Conservation (phyloP, 805 yeast species). For the Yarrowia sp. region DNA sequence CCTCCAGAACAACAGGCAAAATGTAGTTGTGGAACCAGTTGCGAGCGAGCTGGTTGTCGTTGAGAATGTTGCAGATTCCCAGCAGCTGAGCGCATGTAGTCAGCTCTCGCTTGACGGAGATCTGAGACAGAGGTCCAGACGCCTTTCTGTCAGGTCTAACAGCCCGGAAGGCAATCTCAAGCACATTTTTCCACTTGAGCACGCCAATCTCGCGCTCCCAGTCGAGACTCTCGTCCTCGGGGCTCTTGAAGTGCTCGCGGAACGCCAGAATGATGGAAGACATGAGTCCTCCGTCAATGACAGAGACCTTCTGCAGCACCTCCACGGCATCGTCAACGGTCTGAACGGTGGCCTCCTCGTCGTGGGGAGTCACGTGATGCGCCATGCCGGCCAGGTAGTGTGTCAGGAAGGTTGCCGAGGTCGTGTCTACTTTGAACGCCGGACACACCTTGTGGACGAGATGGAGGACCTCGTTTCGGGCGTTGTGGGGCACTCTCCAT, state of each 20-base stretch:
- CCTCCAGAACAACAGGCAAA: not conserved
- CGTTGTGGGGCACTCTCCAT: conserved; percentile 8
- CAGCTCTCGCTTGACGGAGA: not conserved
- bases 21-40: conserved; percentile 21
- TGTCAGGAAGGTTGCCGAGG: not conserved
- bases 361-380: not conserved
- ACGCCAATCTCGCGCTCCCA: not conserved
- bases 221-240: not conserved
- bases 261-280: not conserved
- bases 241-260: not conserved
- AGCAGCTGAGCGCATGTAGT: not conserved
- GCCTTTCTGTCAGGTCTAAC: not conserved
- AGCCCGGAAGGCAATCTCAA: not conserved
- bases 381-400: not conserved
- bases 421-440: not conserved
- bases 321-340: not conserved
- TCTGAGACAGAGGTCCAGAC: not conserved
- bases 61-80: not conserved
- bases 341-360: not conserved
- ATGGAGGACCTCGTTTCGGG: not conserved
- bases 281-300: conserved; percentile 8
- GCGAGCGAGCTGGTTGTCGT: not conserved
- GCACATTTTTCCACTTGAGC: conserved; percentile 1
- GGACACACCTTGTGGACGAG: conserved; percentile 12
- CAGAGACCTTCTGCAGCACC: not conserved